Evolutionary conservation across 768 basidiomycete species (phyloP), one percentile per base, ranked within the genome.

Genomic region (Pleurotus sapidus): DNA sequence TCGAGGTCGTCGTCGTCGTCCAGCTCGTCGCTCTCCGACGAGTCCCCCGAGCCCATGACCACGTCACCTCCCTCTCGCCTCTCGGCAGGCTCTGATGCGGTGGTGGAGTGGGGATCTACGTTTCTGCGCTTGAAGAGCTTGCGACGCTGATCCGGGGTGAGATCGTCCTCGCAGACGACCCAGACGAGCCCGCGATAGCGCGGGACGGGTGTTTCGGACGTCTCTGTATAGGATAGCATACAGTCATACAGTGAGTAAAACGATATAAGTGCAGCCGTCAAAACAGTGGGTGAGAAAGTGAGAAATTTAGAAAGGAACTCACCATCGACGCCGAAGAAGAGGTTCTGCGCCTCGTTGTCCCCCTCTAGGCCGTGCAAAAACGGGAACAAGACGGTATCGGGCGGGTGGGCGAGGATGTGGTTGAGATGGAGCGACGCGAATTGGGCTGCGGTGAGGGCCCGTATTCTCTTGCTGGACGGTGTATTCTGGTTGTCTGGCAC

Each of bases 291-390:
- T n/a, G n/a, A n/a, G n/a, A n/a, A n/a, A n/a, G n/a, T n/a, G n/a
- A n/a, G n/a, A n/a, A n/a, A n/a, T n/a, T n/a, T n/a, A n/a, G n/a
- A n/a, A n/a, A n/a, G n/a, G n/a, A n/a, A 70, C 68, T 8, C 78
- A 66, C 51, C 51, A 5, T 54, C 51, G 18, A 54, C 51, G 9
- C 82, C 78, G 67, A 95, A 95, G 78, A 95, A 95, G 18, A 80
- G 77, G 64, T 89, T 91, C 73, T 93, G 93, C 0, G 86, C 84
- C 14, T 81, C 71, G 66, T 93, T 92, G 58, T 86, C 80, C 61
- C 91, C 87, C 65, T 95, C 93, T 59, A 95, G 77, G 45, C 93
- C 91, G 64, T 95, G 93, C 14, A 93, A 74, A 73, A 94, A 96
- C 0, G 93, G 93, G 68, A 96, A 96, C 57, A 95, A 82, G 63